phyloP scores from a whole-genome alignment of 768 basidiomycete species.

The Jaapia argillacea region DNA sequence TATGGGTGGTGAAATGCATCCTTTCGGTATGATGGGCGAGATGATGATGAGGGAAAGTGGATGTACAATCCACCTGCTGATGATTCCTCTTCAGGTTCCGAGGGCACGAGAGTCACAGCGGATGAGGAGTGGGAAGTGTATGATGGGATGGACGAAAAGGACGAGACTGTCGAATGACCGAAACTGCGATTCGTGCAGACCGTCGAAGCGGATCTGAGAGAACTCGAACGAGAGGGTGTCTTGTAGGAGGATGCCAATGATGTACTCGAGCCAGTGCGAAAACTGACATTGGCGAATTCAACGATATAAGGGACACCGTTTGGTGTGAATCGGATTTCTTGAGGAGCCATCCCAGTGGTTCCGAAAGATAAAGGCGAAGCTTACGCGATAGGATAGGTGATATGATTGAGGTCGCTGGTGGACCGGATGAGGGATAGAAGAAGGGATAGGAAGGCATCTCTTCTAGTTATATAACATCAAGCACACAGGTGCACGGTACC shows the following conservation, averaged over 20 bases:
- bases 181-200: neutral
- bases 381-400: too few relatives aligned
- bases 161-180: neutral
- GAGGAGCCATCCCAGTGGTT: neutral
- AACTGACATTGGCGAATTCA: constrained; percentile 23
- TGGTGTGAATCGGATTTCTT: constrained; percentile 1
- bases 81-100: constrained; percentile 4
- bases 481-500: too few relatives aligned
- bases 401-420: too few relatives aligned
- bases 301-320: constrained; percentile 22
- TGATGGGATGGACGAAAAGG: neutral
- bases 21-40: neutral
- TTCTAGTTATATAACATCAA: too few relatives aligned
- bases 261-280: constrained; percentile 9
- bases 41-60: constrained; percentile 12
- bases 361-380: neutral
- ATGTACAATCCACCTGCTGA: constrained; percentile 13
- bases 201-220: neutral
- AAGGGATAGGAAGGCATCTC: too few relatives aligned
- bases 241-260: neutral
- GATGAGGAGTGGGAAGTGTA: neutral
- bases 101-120: neutral
- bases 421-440: too few relatives aligned
- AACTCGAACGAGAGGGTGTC: neutral
- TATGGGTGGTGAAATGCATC: neutral